phyloP scores from a whole-genome alignment of 345 rosid species.

The Euclidium syriacum region DNA sequence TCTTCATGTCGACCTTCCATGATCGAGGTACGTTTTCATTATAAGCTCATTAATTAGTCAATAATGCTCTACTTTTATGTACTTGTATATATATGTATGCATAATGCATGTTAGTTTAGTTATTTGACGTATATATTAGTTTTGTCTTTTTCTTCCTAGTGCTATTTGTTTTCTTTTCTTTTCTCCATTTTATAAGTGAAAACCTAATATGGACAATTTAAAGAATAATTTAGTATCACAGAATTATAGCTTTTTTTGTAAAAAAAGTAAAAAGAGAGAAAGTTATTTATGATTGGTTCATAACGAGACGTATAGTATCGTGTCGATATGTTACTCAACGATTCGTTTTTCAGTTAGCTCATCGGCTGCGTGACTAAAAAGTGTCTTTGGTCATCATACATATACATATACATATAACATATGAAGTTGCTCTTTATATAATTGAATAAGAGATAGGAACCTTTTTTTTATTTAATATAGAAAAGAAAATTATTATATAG shows the following conservation, averaged over 20 bases:
- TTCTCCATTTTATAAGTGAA: background rate
- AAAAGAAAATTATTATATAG: background rate
- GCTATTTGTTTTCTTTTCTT: background rate
- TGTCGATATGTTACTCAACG: conserved; percentile 24
- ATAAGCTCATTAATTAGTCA: background rate
- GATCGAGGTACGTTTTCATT: conserved; percentile 55
- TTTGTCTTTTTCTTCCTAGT: background rate
- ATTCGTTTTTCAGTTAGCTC: conserved; percentile 28
- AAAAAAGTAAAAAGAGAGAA: background rate
- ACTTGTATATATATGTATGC: conserved; percentile 16
- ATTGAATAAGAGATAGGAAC: background rate
- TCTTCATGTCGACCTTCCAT: conserved; percentile 82
- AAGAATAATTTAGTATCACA: background rate
- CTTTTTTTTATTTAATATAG: background rate
- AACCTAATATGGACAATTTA: background rate
- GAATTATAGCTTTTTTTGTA: background rate
- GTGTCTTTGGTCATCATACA: background rate
- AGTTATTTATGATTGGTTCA: conserved; percentile 7
- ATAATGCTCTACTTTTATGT: background rate
- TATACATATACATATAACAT: background rate
- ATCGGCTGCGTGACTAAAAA: conserved; percentile 15
- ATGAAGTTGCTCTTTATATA: background rate
- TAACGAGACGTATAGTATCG: conserved; percentile 3
- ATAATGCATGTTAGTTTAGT: background rate
- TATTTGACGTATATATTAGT: conserved; percentile 2